phyloP scores from a whole-genome alignment of 257 asterid species.

The Jaltomata sinuosa region DNA sequence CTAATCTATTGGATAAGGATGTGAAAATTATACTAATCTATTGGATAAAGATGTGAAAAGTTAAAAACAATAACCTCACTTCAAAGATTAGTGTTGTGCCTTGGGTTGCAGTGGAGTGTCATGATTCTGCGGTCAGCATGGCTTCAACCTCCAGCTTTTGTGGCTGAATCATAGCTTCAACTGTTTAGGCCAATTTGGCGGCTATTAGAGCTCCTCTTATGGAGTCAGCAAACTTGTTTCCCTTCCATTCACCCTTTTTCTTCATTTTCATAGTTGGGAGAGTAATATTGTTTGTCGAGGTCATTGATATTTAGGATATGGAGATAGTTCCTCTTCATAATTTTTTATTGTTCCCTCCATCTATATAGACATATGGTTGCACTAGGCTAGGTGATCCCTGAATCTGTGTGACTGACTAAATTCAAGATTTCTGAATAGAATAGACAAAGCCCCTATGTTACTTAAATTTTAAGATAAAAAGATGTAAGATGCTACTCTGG shows the following conservation, averaged over 20 bases:
- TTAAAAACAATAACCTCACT: not conserved
- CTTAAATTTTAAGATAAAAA: not conserved
- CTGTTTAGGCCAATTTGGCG: not conserved
- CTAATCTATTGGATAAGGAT: not conserved
- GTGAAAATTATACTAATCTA: not conserved
- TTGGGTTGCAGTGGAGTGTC: not conserved
- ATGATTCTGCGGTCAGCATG: not conserved
- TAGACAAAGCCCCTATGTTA: not conserved
- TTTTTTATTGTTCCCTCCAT: not conserved
- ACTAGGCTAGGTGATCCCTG: not conserved
- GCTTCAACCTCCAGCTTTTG: not conserved
- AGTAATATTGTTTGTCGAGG: not conserved
- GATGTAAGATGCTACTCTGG: not conserved
- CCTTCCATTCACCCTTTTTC: not conserved
- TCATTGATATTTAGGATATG: not conserved
- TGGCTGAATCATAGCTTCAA: not conserved
- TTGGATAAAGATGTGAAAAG: not conserved
- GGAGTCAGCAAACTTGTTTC: not conserved
- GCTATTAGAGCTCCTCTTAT: not conserved
- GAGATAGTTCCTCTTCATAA: not conserved
- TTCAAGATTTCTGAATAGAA: not conserved
- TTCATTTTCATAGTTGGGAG: not conserved
- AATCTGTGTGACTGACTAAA: not conserved
- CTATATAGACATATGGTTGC: not conserved
- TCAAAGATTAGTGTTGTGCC: not conserved